Conservation (phyloP, 192 early-diverging fungal species). For the Coemansia sp. region DNA sequence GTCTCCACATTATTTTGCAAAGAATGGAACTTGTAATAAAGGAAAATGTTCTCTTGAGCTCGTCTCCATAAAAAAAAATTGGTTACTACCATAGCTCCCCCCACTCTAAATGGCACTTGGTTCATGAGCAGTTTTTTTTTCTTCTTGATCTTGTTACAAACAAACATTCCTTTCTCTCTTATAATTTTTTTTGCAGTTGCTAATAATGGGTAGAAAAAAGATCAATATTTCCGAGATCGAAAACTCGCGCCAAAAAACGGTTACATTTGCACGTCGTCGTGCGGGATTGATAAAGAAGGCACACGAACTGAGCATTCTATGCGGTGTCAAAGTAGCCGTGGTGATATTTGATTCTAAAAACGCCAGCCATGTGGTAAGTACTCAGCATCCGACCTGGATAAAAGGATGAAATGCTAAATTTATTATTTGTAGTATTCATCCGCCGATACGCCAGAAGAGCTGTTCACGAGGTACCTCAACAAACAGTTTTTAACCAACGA, state of each 20-base stretch:
- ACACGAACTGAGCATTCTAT: slow-evolving; percentile 52
- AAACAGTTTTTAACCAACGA: slow-evolving; percentile 57
- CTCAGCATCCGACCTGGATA: too few relatives aligned
- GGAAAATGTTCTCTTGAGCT: slow-evolving; percentile 1
- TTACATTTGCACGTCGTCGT: slow-evolving; percentile 54
- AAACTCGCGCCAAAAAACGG: slow-evolving; percentile 49
- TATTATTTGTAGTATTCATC: slow-evolving; percentile 50
- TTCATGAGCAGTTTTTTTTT: too few relatives aligned
- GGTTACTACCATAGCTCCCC: slow-evolving; percentile 7
- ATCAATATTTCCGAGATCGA: slow-evolving; percentile 55
- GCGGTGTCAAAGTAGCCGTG: slow-evolving; percentile 49
- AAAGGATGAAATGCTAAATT: too few relatives aligned
- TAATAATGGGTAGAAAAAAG: slow-evolving; percentile 52
- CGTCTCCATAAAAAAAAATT: background rate
- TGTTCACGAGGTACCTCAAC: slow-evolving; percentile 49
- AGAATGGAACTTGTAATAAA: slow-evolving; percentile 1
- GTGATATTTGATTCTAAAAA: slow-evolving; percentile 55
- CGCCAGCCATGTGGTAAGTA: slow-evolving; percentile 52
- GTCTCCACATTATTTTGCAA: background rate
- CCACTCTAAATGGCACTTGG: background rate
- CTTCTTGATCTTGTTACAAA: background rate
- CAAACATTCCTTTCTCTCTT: slow-evolving; percentile 7
- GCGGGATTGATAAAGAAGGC: slow-evolving; percentile 57
- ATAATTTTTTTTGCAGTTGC: background rate
- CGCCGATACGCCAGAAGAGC: slow-evolving; percentile 28